A percentile compares a stretch with the other conserved stretches of the same genome.
Evolutionary conservation across 2,329 filamentous ascomycete genomes (phyloP).

Genomic region (Hymenoscyphus fructigenus): DNA sequence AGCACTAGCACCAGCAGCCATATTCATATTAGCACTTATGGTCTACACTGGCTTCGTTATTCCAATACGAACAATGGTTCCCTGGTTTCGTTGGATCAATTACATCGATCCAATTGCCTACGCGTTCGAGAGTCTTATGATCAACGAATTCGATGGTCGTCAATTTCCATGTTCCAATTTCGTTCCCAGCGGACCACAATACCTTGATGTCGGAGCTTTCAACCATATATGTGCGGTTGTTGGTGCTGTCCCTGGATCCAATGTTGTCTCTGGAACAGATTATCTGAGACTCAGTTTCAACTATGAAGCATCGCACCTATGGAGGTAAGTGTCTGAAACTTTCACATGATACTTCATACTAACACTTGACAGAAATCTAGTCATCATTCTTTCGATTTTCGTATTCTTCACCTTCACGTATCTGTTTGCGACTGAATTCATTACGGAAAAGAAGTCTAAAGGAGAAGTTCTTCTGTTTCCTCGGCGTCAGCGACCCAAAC

Average conservation of each 20-base stretch:
- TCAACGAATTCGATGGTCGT: conserved; percentile 67
- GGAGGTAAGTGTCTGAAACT: conserved; percentile 4
- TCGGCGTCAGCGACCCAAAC: conserved; percentile 43
- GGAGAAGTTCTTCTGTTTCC: conserved; percentile 74
- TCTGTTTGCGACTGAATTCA: conserved; percentile 61
- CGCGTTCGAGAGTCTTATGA: conserved; percentile 74
- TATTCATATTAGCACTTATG: conserved; percentile 40
- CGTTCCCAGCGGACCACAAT: conserved; percentile 30
- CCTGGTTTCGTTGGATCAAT: conserved; percentile 80
- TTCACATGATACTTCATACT: neutral
- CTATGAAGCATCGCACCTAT: conserved; percentile 48
- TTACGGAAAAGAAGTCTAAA: conserved; percentile 52
- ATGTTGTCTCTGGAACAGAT: conserved; percentile 54
- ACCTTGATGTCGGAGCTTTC: conserved; percentile 6
- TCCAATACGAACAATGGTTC: conserved; percentile 59
- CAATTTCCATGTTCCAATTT: conserved; percentile 21
- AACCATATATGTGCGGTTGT: conserved; percentile 52
- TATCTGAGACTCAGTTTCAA: conserved; percentile 55
- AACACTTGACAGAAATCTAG: conserved; percentile 50
- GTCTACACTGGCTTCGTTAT: conserved; percentile 42
- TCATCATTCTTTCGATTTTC: conserved; percentile 64
- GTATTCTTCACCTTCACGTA: conserved; percentile 60
- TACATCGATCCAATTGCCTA: conserved; percentile 63
- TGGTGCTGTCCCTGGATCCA: conserved; percentile 53
- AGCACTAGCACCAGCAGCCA: conserved; percentile 57